A percentile compares a stretch with the other conserved stretches of the same genome.
These are phyloP conservation scores for Helotiales sp. DNA, from an alignment of 2,329 filamentous ascomycete genomes.

Conservation along the genomic window DNA sequence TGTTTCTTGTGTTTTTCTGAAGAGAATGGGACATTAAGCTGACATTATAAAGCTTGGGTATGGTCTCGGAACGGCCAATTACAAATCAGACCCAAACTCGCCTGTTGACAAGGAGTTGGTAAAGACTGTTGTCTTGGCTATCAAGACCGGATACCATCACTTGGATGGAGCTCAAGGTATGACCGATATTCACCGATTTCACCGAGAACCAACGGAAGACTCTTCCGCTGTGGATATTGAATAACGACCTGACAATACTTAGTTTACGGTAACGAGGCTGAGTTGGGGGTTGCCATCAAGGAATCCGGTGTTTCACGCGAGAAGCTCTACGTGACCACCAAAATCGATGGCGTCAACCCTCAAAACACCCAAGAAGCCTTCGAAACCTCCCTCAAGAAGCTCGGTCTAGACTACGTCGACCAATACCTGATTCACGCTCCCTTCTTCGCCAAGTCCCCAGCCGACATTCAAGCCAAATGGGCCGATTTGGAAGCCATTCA, in stretches of 20 bases:
- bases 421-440: constrained; percentile 69
- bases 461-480: constrained; percentile 64
- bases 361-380: constrained; percentile 55
- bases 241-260: background rate
- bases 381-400: constrained; percentile 59
- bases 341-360: constrained; percentile 50
- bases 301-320: constrained; percentile 67
- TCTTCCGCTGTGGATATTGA: background rate
- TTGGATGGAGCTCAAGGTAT: constrained; percentile 75
- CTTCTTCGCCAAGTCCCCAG: constrained; percentile 53
- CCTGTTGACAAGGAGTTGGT: constrained; percentile 59
- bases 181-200: no score
- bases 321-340: constrained; percentile 71
- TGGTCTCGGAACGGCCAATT: constrained; percentile 73
- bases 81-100: constrained; percentile 50
- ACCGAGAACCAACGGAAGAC: no score
- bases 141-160: constrained; percentile 72
- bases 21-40: background rate
- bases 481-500: constrained; percentile 68
- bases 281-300: constrained; percentile 75
- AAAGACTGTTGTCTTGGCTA: constrained; percentile 61
- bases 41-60: constrained; percentile 63
- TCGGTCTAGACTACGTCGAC: constrained; percentile 74
- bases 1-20: background rate
- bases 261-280: constrained; percentile 69